Evolutionary conservation across 768 basidiomycete species (phyloP).

Genomic region (Collybia mongolica): DNA sequence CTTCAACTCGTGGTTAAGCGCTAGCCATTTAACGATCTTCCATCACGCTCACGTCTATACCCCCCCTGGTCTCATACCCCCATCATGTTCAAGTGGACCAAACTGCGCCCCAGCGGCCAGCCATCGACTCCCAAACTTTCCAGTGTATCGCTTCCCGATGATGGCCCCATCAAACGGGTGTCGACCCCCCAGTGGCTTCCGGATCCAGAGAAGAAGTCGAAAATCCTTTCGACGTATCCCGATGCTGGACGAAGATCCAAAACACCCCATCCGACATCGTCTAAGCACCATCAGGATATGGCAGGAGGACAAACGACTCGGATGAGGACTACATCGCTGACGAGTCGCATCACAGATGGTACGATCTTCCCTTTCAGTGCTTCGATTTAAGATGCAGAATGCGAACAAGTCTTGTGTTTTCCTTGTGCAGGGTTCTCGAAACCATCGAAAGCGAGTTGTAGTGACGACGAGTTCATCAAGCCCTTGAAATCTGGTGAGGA

Average conservation of each 20-base stretch:
- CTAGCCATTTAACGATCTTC: conserved; percentile 24
- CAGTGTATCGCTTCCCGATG: conserved; percentile 28
- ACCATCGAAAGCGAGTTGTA: conserved; percentile 7
- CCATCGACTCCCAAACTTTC: conserved; percentile 32
- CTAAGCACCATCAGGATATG: conserved; percentile 3
- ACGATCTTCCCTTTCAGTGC: neutral
- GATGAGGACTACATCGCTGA: conserved; percentile 8
- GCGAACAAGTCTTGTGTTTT: neutral
- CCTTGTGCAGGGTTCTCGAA: conserved; percentile 7
- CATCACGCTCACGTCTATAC: conserved; percentile 18
- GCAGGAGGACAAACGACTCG: neutral
- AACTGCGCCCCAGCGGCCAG: conserved; percentile 18
- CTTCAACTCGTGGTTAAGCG: conserved; percentile 32
- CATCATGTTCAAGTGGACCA: conserved; percentile 34
- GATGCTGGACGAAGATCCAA: conserved; percentile 20
- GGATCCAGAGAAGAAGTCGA: conserved; percentile 18
- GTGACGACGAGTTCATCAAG: conserved; percentile 3
- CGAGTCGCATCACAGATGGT: neutral
- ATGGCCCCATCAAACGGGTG: conserved; percentile 13
- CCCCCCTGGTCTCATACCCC: conserved; percentile 13
- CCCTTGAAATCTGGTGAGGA: conserved; percentile 10
- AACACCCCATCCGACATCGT: conserved; percentile 14
- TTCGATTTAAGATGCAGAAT: neutral
- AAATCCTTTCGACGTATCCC: conserved; percentile 16
- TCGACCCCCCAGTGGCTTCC: conserved; percentile 18